Evolutionary conservation across 1,284 basidiomycete species (phyloP).

Genomic region (Sanguinoderma infundibulare): DNA sequence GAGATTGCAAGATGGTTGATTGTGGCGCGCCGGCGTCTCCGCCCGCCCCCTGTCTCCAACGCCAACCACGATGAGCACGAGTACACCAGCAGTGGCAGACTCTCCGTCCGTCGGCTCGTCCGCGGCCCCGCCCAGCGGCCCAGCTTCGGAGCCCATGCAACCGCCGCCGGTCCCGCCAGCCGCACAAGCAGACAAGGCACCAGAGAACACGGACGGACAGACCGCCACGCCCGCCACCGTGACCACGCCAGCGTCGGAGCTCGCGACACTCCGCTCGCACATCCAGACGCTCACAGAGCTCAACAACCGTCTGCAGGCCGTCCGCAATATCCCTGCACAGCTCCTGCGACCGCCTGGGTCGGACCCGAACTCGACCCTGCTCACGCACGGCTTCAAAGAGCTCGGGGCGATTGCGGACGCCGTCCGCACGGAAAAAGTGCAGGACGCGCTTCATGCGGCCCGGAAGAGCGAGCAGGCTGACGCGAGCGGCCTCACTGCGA

Average conservation of each 20-base stretch:
- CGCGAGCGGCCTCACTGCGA: slow-evolving; percentile 47
- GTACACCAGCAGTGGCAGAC: not conserved
- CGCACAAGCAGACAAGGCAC: not conserved
- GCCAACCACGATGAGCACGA: slow-evolving; percentile 20
- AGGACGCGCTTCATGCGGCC: slow-evolving; percentile 56
- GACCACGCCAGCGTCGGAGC: slow-evolving; percentile 8
- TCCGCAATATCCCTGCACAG: slow-evolving; percentile 48
- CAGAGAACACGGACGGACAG: not conserved
- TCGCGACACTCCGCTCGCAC: slow-evolving; percentile 40
- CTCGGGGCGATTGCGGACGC: slow-evolving; percentile 41
- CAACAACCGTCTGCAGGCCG: slow-evolving; percentile 44
- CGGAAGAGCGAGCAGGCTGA: slow-evolving; percentile 55
- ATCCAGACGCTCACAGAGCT: slow-evolving; percentile 52
- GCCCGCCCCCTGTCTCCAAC: not conserved
- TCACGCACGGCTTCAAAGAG: slow-evolving; percentile 39
- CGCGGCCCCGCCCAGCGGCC: not conserved
- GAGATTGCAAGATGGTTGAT: not conserved
- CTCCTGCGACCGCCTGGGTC: slow-evolving; percentile 39
- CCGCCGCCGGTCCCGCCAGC: slow-evolving; percentile 5
- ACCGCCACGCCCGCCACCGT: not conserved
- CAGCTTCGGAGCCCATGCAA: slow-evolving; percentile 12
- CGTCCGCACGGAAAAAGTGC: slow-evolving; percentile 51
- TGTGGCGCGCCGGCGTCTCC: not conserved
- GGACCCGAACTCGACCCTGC: slow-evolving; percentile 17
- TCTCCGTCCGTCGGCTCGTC: not conserved